These are phyloP conservation scores for Leishmania aethiopica DNA, from an alignment of 208 protist species.

Conservation along the genomic window DNA sequence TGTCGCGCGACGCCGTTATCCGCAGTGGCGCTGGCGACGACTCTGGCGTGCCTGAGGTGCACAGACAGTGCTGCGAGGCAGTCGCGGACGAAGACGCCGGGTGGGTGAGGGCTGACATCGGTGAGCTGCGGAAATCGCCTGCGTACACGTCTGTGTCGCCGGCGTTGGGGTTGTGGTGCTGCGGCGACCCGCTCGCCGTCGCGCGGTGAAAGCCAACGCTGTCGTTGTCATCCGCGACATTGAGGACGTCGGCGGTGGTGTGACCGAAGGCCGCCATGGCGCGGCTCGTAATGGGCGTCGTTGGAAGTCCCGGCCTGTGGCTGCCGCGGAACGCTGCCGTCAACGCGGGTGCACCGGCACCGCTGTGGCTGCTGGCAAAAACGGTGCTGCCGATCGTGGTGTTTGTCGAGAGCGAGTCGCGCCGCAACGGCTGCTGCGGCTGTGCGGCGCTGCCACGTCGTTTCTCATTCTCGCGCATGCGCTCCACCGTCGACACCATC, in stretches of 20 bases:
- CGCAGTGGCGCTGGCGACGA: not conserved
- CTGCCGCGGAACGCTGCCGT: not conserved
- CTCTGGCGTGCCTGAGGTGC: too few relatives aligned
- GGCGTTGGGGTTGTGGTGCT: not conserved
- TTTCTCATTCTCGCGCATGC: slow-evolving; percentile 25
- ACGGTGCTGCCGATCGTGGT: not conserved
- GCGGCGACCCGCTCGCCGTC: not conserved
- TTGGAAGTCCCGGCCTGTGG: not conserved
- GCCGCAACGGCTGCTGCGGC: not conserved
- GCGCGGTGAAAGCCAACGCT: not conserved
- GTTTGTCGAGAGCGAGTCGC: not conserved
- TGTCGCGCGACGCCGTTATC: not conserved
- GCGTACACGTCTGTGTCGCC: not conserved
- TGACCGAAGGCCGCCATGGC: not conserved
- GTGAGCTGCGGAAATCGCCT: not conserved
- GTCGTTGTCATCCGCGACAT: not conserved
- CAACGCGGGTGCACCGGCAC: not conserved
- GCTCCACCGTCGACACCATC: slow-evolving; percentile 44
- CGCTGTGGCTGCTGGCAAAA: not conserved
- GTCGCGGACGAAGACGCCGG: not conserved
- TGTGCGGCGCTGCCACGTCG: slow-evolving; percentile 5
- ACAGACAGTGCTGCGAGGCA: too few relatives aligned
- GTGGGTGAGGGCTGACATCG: not conserved
- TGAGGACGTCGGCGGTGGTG: not conserved
- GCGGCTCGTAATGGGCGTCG: not conserved